Evolutionary conservation across 1,284 basidiomycete species (phyloP), one percentile per base, ranked within the genome.

Genomic region (Trametes sp.): DNA sequence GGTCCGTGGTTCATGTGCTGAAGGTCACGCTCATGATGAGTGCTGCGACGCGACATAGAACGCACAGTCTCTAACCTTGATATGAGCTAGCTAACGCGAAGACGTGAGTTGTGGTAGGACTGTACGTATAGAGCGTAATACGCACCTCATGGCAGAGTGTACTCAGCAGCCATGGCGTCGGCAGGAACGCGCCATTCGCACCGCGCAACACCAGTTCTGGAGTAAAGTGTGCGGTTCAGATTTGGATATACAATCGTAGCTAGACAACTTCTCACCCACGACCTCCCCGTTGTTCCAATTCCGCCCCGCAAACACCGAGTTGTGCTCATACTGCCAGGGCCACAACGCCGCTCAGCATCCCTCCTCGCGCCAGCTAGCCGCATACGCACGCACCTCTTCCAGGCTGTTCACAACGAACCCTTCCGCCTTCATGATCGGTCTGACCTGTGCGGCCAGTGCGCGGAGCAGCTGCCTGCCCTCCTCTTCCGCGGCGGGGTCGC

Each of bases 241-340:
- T 16, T 16, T 2, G 10, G 23, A 1, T 2, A 24, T 21, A 24
- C 42, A 28, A 14, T 14, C 7, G 13, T 21, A 1, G 9, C 19
- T 21, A 19, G 4, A 45, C 4, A 14, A 10, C 9, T 45, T 68
- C 84, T 66, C 66, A 89, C 91, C 91, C 59, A 94, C 79, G 13
- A 85, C 87, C 75, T 93, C 91, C 2, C 92, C 92, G 61, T 80
- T 80, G 62, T 93, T 90, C 92, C 92, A 94, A 72, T 93, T 94
- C 48, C 92, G 81, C 4, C 91, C 92, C 14, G 87, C 83, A 74
- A 94, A 94, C 8, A 94, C 90, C 13, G 68, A 71, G 72, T 94
- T 94, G 70, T 85, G 82, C 72, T 93, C 86, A 69, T 91, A 93
- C 89, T 91, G 64, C 29, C n/a, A n/a, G n/a, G n/a, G n/a, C n/a